These are phyloP conservation scores for Zygnema cylindricum DNA, from an alignment of 139 green algal genomes.

Conservation along the genomic window DNA sequence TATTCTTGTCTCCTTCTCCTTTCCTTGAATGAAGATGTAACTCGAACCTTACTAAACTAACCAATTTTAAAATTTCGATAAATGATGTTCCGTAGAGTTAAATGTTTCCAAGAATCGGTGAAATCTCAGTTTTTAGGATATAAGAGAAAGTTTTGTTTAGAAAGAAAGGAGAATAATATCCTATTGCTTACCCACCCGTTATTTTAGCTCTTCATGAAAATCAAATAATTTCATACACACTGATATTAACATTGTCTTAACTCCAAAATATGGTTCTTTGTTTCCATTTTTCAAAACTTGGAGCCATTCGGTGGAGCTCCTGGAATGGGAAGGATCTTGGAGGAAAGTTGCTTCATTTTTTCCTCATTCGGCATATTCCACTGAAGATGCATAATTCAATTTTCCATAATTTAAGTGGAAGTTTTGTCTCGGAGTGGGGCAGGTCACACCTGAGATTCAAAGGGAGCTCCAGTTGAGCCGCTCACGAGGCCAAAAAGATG, in stretches of 20 bases:
- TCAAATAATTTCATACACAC: conserved; percentile 54
- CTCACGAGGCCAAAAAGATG: too few species aligned
- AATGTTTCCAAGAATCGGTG: neutral
- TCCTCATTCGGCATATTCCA: conserved; percentile 41
- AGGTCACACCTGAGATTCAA: too few species aligned
- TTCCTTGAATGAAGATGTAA: neutral
- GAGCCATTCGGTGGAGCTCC: too few species aligned
- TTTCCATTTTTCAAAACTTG: too few species aligned
- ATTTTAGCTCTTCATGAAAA: too few species aligned
- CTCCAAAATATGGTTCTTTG: too few species aligned
- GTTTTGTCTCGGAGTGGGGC: too few species aligned
- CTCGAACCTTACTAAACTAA: neutral
- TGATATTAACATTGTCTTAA: too few species aligned
- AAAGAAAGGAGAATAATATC: conserved; percentile 83
- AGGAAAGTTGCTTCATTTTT: conserved; percentile 19
- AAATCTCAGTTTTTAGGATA: too few species aligned
- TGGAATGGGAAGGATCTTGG: conserved; percentile 42
- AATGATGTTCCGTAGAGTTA: conserved; percentile 3
- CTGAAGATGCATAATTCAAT: neutral
- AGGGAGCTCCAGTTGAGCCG: too few species aligned
- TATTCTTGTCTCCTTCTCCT: conserved; percentile 24
- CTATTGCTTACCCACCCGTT: too few species aligned
- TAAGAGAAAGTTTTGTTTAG: conserved; percentile 3
- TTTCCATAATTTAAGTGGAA: conserved; percentile 1
- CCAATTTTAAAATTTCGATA: neutral